phyloP scores from a whole-genome alignment of 192 early-diverging fungal species.

The Linderina pennispora region DNA sequence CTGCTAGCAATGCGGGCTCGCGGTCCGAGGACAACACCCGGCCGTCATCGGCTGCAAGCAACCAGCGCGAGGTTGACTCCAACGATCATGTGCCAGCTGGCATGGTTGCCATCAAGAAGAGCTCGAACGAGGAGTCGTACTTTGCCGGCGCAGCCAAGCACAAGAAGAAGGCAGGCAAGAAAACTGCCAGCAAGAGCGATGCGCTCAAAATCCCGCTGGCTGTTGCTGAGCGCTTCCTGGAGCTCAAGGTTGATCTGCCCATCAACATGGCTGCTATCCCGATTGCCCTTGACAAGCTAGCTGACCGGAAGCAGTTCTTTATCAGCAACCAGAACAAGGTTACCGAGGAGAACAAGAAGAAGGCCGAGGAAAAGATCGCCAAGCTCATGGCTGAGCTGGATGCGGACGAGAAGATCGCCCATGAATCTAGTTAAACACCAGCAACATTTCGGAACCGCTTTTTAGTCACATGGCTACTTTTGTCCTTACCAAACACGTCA shows the following conservation, averaged over 20 bases:
- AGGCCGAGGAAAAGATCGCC: conserved; percentile 80
- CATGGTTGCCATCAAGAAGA: conserved; percentile 70
- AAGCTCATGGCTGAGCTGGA: conserved; percentile 57
- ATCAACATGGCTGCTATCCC: conserved; percentile 61
- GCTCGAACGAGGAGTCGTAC: conserved; percentile 66
- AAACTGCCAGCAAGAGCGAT: conserved; percentile 40
- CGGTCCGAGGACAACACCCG: conserved; percentile 28
- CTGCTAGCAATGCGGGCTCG: conserved; percentile 4
- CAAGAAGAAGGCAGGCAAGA: conserved; percentile 57
- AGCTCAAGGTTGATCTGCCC: conserved; percentile 77
- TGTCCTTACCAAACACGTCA: too few relatives aligned
- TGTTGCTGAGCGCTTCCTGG: conserved; percentile 71
- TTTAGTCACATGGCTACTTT: too few relatives aligned
- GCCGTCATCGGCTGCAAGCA: conserved; percentile 34
- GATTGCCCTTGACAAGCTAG: conserved; percentile 64
- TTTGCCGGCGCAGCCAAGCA: conserved; percentile 58
- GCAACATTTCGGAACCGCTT: too few relatives aligned
- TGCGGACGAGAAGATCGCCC: conserved; percentile 43
- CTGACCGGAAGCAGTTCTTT: conserved; percentile 64
- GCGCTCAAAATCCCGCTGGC: conserved; percentile 65
- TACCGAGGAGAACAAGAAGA: conserved; percentile 81
- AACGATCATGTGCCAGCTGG: conserved; percentile 65
- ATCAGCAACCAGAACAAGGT: conserved; percentile 68
- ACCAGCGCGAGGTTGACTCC: conserved; percentile 53
- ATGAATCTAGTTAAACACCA: too few relatives aligned